Conservation (phyloP, 2,329 filamentous ascomycete genomes). For the Hypoxylon sp. region DNA sequence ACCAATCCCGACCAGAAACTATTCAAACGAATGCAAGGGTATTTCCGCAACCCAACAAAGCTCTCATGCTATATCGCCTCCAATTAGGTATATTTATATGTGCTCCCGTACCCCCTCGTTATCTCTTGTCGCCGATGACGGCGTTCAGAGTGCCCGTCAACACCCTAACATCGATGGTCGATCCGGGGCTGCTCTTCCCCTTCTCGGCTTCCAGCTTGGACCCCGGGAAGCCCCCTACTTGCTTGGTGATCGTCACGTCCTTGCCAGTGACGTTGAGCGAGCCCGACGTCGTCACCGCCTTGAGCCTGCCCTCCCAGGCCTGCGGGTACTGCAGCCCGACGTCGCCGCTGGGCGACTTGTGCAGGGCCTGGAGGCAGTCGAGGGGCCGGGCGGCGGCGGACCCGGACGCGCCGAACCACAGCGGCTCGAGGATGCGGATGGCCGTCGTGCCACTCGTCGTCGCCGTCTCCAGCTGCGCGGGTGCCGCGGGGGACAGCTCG, state of each 20-base stretch:
- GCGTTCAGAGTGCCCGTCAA: constrained; percentile 44
- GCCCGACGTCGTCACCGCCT: constrained; percentile 52
- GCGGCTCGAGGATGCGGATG: constrained; percentile 53
- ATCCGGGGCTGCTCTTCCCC: constrained; percentile 49
- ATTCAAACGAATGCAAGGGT: constrained; percentile 23
- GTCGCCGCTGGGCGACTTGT: constrained; percentile 55
- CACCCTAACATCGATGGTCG: constrained; percentile 44
- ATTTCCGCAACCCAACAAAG: constrained; percentile 16
- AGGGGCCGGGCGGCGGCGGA: constrained; percentile 36
- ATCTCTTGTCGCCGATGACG: constrained; percentile 36
- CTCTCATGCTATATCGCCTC: not conserved
- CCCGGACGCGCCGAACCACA: constrained; percentile 49
- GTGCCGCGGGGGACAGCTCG: constrained; percentile 21
- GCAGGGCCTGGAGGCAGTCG: constrained; percentile 50
- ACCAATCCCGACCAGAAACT: not conserved
- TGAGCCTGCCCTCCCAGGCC: constrained; percentile 58
- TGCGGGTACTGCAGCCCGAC: constrained; percentile 55
- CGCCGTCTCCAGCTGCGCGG: constrained; percentile 50
- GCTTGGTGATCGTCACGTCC: constrained; percentile 51
- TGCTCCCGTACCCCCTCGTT: not conserved
- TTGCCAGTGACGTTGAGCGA: constrained; percentile 51
- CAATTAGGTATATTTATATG: not conserved
- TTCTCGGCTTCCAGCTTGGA: constrained; percentile 51
- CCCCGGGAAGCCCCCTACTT: constrained; percentile 45
- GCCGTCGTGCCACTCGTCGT: constrained; percentile 54